Base-by-base conservation (phyloP, 228 moss, liverwort and hornwort species). In the Sphagnum magellanicum region DNA sequence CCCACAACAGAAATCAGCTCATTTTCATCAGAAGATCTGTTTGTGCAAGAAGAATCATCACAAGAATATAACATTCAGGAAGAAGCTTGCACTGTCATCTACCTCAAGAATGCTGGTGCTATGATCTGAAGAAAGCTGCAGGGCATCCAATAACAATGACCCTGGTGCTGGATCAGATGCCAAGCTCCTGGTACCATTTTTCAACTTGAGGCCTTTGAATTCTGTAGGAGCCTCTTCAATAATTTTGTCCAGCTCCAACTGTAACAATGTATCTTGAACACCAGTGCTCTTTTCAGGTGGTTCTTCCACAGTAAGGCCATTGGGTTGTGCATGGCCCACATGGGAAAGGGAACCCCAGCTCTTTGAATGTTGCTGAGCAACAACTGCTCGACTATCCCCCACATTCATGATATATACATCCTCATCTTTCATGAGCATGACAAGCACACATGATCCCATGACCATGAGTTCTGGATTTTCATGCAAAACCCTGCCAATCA, bases 341-440 rank as follows among this genome's bases (percentile, higher is more conserved):
- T 32, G 32, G 32, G 32, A 32, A 32, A 32, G 32, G 0, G 32
- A 32, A 32, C 32, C 32, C 32, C 32, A 32, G 3, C 80, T 71
- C 80, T 63, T 77, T 76, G 32, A 32, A 32, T 55, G 83, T 72
- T 91, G 87, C 76, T 92, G 96, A 64, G 96, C 96, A 70, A 96
- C 71, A 75, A 96, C 77, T 16, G 92, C 96, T 64, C 96, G 89
- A 68, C 96, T 96, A 72, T 96, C 96, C 67, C 96, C 96, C 67
- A 96, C 96, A 79, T 96, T 96, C 79, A 96, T 70, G 85, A 96
- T 92, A 82, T 96, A 96, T 86, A 96, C 87, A 80, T 96, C 96
- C 76, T 92, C 91, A 73, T 88, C 92, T 78, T 96, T 96, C 96
- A 96, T 96, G 62, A 96, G 82, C 96, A 96, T 96, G 71, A 96